A percentile compares a stretch with the other conserved stretches of the same genome.
Conservation (phyloP, 116 monocot species). For the Thalassia testudinum region DNA sequence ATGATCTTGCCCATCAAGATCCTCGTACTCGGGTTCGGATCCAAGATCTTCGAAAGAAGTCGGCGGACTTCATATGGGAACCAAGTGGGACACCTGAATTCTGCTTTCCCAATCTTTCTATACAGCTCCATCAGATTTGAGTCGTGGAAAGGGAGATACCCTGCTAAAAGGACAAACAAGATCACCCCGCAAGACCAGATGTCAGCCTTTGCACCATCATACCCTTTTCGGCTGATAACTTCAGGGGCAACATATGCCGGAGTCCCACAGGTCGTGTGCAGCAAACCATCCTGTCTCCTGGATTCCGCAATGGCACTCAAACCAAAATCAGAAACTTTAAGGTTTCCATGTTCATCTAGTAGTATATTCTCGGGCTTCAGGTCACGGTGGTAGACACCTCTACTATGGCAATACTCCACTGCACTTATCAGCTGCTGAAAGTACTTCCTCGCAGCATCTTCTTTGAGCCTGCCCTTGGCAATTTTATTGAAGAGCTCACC, state of each 20-base stretch:
- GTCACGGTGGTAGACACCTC: conserved; percentile 24
- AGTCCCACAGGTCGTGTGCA: conserved; percentile 23
- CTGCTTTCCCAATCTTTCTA: conserved; percentile 19
- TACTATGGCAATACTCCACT: conserved; percentile 15
- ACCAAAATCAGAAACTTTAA: conserved; percentile 24
- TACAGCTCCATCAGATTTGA: conserved; percentile 28
- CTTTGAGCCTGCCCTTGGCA: conserved; percentile 20
- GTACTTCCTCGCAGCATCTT: conserved; percentile 12
- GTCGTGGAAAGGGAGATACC: conserved; percentile 27
- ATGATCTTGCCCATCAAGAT: conserved; percentile 8
- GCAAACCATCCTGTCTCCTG: conserved; percentile 12
- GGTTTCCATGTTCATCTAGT: conserved; percentile 13
- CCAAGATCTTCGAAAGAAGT: conserved; percentile 10
- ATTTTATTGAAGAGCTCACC: conserved; percentile 26
- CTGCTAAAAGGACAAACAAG: conserved; percentile 17
- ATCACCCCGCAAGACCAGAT: conserved; percentile 34
- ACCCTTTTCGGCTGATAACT: conserved; percentile 17
- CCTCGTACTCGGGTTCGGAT: conserved; percentile 12
- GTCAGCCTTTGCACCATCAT: conserved; percentile 23
- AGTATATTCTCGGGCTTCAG: conserved; percentile 20
- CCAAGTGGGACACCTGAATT: conserved; percentile 16
- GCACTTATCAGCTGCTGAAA: conserved; percentile 21
- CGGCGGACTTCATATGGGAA: conserved; percentile 12
- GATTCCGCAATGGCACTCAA: conserved; percentile 17
- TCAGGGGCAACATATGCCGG: conserved; percentile 27